Evolutionary conservation across 2,329 filamentous ascomycete species (phyloP), one percentile per base, ranked within the genome.

Genomic region (Canariomyces notabilis): DNA sequence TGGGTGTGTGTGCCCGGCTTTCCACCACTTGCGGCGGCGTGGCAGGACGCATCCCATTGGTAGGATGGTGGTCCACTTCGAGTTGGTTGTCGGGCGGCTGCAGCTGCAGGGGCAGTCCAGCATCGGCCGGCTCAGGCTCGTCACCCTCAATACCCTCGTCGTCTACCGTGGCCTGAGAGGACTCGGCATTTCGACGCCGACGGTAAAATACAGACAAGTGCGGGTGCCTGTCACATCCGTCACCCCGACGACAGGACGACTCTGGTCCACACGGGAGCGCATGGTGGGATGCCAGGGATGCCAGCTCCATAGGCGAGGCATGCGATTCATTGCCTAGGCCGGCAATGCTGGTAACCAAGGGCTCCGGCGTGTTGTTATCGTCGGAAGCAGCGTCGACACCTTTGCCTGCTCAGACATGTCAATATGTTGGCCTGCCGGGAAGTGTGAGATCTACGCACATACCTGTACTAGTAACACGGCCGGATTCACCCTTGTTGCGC

Each of bases 361-460:
- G 44, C 44, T 53, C 42, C 26, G 23, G 44, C 44, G 37, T 21
- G 37, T 50, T 21, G 50, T 18, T 42, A 37, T 49, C 37, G 37
- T 49, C 29, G 19, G 42, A 42, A 51, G 42, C 36, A 45, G 51
- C 48, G 37, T 51, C 45, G 33, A 51, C 35, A 47, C 42, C 16
- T 47, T 51, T 47, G 46, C 37, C 41, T 51, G 46, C 48, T 49
- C 19, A 47, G 42, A 45, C 23, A 48, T 46, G 39, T 53, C 26
- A 53, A 42, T 26, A 42, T 52, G 11, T 43, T 50, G 23, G 39
- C 36, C 39, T 44, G 34, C 42, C 39, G 31, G 44, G 43, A 36
- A 44, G 42, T 46, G 19, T 35, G 46, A 49, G 39, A 52, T 44
- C 40, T 12, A 44, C 29, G 38, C 31, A 48, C 26, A 52, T 52